Base-by-base conservation (phyloP, 2,329 filamentous ascomycete genomes). In the Phialemonium atrogriseum region DNA sequence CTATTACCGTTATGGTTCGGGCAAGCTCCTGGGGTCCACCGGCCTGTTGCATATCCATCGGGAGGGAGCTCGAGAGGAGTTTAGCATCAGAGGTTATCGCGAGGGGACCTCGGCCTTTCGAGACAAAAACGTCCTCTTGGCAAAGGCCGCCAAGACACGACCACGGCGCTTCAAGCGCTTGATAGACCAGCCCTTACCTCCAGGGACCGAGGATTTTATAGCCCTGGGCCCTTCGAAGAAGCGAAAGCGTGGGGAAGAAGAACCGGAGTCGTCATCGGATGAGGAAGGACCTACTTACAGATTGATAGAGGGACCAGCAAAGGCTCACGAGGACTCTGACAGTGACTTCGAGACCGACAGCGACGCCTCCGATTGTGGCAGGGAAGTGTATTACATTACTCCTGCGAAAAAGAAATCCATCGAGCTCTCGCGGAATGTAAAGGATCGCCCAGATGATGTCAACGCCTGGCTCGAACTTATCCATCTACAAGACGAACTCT, bases 381-480 rank as follows among this genome's bases (percentile, higher is more conserved):
- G 19, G 24, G 5, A 35, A 30, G 8, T 27, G 21, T 4, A 15
- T 32, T 21, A 43, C 5, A 28, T 44, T 19, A 27, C 43, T 7
- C 62, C 68, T 3, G 51, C 71, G 4, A 72, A 63, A 26, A 59
- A 67, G 47, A 70, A 59, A 35, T 76, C 75, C 10, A 64, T 80
- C 0, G 62, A 77, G 31, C 62, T 95, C 7, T 73, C 70, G 3
- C 72, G 69, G 10, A 66, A 54, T 18, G 76, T 86, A 20, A 77
- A 80, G 34, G 64, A 80, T 2, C 54, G 73, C 14, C 84, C 87
- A 1, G 54, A 66, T 5, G 73, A 93, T 46, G 64, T 84, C 13
- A 61, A 77, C 24, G 67, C 76, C 12, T 96, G 89, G 89, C 55
- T 93, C 11, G 67, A 73, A 22, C 65, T 95, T n/a, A 80, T 89